Conservation (phyloP, 2,329 filamentous ascomycete species). For the Stachybotrys chartarum region DNA sequence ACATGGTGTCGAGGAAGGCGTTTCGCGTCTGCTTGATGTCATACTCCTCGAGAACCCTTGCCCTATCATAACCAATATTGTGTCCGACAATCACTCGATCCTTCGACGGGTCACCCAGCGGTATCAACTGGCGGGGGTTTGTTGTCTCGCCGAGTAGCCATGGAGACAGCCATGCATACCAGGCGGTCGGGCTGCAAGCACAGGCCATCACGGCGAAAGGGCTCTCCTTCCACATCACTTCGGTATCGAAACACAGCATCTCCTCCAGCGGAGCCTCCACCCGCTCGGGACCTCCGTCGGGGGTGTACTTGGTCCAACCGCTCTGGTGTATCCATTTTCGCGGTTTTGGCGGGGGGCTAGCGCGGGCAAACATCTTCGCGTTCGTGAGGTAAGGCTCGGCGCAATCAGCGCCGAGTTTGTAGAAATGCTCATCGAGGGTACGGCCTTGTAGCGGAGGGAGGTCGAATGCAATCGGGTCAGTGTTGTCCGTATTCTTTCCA, state of each 20-base stretch:
- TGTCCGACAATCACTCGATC: conserved; percentile 83
- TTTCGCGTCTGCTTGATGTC: conserved; percentile 74
- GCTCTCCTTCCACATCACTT: conserved; percentile 92
- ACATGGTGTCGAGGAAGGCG: conserved; percentile 95
- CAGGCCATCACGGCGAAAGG: conserved; percentile 96
- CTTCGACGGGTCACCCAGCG: conserved; percentile 68
- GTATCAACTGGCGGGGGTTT: conserved; percentile 73
- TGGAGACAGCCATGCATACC: conserved; percentile 97
- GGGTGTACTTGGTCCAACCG: conserved; percentile 91
- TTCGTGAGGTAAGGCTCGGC: conserved; percentile 75
- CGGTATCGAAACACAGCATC: conserved; percentile 88
- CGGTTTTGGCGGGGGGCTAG: conserved; percentile 51
- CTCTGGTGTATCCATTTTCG: conserved; percentile 69
- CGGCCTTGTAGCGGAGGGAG: conserved; percentile 71
- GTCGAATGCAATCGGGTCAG: conserved; percentile 74
- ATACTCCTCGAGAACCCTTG: conserved; percentile 85
- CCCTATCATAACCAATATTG: conserved; percentile 92
- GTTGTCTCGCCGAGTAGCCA: conserved; percentile 84
- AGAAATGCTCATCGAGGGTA: conserved; percentile 89
- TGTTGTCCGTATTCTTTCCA: conserved; percentile 80
- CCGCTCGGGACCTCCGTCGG: conserved; percentile 61
- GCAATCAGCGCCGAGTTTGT: conserved; percentile 77
- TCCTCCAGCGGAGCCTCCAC: conserved; percentile 72
- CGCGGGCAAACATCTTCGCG: conserved; percentile 66
- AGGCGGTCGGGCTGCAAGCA: conserved; percentile 78